phyloP scores from a whole-genome alignment of 352 stramenopile genomes.

The Phytophthora pistaciae region DNA sequence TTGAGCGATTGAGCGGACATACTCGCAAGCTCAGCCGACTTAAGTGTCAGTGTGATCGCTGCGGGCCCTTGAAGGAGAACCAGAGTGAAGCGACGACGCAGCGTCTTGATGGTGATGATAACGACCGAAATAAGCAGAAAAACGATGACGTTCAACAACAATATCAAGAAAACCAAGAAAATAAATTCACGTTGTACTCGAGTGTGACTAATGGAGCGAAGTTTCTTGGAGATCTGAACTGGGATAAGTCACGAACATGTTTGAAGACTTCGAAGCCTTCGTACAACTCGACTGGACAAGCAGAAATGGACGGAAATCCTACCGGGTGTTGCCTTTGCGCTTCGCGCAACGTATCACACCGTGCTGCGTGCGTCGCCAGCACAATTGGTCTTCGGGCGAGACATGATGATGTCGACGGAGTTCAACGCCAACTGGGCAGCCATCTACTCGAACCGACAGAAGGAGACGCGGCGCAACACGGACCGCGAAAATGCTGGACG shows the following conservation, averaged over 20 bases:
- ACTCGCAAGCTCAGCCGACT: not conserved
- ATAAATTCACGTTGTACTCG: too few relatives aligned
- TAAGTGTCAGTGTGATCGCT: not conserved
- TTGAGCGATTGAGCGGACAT: conserved; percentile 3
- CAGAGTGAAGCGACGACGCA: too few relatives aligned
- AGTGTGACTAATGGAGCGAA: too few relatives aligned
- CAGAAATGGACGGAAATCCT: not conserved
- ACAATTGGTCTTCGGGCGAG: not conserved
- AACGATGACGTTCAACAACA: too few relatives aligned
- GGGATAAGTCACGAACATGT: too few relatives aligned
- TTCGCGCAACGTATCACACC: not conserved
- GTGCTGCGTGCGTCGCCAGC: not conserved
- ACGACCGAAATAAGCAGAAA: too few relatives aligned
- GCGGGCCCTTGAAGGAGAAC: too few relatives aligned
- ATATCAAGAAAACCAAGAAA: too few relatives aligned
- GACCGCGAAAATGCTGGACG: not conserved
- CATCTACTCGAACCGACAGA: not conserved
- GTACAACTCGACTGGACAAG: not conserved
- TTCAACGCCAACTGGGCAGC: not conserved
- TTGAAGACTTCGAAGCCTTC: too few relatives aligned
- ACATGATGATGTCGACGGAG: not conserved
- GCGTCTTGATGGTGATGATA: too few relatives aligned
- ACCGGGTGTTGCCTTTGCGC: not conserved
- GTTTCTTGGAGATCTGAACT: too few relatives aligned
- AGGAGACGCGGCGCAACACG: not conserved